These are phyloP conservation scores for Lactarius indigo DNA, from an alignment of 768 basidiomycete species.

Conservation along the genomic window DNA sequence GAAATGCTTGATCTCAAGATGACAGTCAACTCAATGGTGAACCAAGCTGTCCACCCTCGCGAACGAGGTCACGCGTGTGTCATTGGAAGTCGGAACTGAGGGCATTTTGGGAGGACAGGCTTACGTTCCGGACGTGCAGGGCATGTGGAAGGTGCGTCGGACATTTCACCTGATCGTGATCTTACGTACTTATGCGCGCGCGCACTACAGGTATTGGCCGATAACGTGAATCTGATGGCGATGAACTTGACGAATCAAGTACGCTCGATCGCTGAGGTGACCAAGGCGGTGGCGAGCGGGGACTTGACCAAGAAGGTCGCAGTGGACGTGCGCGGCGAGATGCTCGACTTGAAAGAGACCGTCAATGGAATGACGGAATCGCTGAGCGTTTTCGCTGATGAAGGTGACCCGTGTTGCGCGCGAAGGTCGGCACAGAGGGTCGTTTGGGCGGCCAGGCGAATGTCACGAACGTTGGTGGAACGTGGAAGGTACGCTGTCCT, in stretches of 20 bases:
- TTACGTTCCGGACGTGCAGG: slow-evolving; percentile 85
- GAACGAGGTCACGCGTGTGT: slow-evolving; percentile 86
- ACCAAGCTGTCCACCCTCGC: slow-evolving; percentile 68
- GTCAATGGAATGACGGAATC: slow-evolving; percentile 95
- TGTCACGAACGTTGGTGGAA: slow-evolving; percentile 92
- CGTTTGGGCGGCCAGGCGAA: slow-evolving; percentile 90
- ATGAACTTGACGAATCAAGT: slow-evolving; percentile 91
- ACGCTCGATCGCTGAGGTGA: slow-evolving; percentile 88
- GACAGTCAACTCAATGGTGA: slow-evolving; percentile 77
- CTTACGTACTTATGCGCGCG: neutral
- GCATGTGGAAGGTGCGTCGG: slow-evolving; percentile 82
- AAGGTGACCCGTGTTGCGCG: slow-evolving; percentile 86
- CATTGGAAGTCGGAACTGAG: slow-evolving; percentile 88
- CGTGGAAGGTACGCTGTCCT: slow-evolving; percentile 65
- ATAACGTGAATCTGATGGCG: slow-evolving; percentile 87
- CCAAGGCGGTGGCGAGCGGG: slow-evolving; percentile 91
- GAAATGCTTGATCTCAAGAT: slow-evolving; percentile 88
- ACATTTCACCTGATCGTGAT: neutral
- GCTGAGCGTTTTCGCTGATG: slow-evolving; percentile 80
- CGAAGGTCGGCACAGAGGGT: slow-evolving; percentile 98
- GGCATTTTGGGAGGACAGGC: slow-evolving; percentile 95
- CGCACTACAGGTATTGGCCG: slow-evolving; percentile 50
- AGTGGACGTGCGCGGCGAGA: slow-evolving; percentile 90
- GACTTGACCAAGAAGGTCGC: slow-evolving; percentile 93
- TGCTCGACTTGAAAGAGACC: slow-evolving; percentile 84